A percentile compares a stretch with the other conserved stretches of the same genome.
Conservation (phyloP, 345 rosid species). For the Gossypium anomalum region DNA sequence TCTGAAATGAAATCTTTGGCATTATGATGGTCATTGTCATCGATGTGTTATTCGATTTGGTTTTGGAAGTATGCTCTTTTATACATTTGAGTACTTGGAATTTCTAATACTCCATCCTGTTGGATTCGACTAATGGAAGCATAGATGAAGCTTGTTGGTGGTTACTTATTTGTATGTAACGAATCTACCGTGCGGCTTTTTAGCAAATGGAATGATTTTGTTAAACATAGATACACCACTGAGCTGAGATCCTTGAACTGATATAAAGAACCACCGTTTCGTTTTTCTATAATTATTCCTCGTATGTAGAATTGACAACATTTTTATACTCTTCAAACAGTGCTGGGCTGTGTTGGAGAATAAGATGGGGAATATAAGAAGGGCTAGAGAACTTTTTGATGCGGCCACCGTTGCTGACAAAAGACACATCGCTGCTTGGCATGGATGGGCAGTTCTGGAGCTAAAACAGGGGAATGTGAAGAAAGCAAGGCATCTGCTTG, state of each 20-base stretch:
- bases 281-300: slow-evolving; percentile 8
- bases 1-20: not conserved
- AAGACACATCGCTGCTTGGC: slow-evolving; percentile 92
- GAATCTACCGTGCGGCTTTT: not conserved
- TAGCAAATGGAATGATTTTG: not conserved
- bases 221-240: not conserved
- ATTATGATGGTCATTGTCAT: not conserved
- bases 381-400: slow-evolving; percentile 88
- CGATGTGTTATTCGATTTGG: not conserved
- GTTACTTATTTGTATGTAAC: not conserved
- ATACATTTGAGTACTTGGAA: not conserved
- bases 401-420: slow-evolving; percentile 96
- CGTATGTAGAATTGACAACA: slow-evolving; percentile 9
- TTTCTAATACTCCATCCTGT: not conserved
- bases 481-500: slow-evolving; percentile 89
- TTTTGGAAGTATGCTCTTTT: not conserved
- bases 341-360: slow-evolving; percentile 97
- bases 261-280: not conserved
- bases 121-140: not conserved
- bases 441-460: slow-evolving; percentile 98
- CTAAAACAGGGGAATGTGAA: slow-evolving; percentile 81
- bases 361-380: slow-evolving; percentile 72
- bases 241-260: not conserved
- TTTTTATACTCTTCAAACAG: slow-evolving; percentile 39
- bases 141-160: not conserved